These are phyloP conservation scores for Groenewaldozyma salmanticensis DNA, from an alignment of 805 yeast species.

Conservation along the genomic window DNA sequence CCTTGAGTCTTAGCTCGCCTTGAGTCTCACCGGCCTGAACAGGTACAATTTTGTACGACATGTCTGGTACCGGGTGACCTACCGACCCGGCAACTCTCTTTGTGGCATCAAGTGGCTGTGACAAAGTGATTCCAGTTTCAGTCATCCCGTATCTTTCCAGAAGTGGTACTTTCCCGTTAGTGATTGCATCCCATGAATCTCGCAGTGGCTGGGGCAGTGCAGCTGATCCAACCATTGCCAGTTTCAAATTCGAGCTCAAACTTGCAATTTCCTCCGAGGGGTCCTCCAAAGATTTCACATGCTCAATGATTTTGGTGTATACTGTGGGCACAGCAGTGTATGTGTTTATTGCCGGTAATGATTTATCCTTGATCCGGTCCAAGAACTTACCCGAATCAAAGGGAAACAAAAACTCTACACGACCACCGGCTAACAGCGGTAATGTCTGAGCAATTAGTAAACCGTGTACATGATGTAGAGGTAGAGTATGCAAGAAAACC, in stretches of 20 bases:
- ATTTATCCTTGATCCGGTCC: constrained; percentile 14
- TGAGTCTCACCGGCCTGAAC: constrained; percentile 7
- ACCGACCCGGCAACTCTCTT: constrained; percentile 22
- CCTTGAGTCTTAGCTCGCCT: constrained; percentile 46
- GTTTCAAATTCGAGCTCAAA: constrained; percentile 15
- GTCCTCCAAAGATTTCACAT: constrained; percentile 12
- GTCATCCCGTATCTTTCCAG: constrained; percentile 29
- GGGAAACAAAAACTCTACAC: constrained; percentile 24
- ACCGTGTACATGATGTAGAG: constrained; percentile 29
- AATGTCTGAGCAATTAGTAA: constrained; percentile 25
- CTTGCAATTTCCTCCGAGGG: constrained; percentile 10
- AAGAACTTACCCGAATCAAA: constrained; percentile 21
- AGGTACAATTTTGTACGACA: constrained; percentile 13
- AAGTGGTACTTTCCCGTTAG: constrained; percentile 23
- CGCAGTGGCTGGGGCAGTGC: constrained; percentile 27
- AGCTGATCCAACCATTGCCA: constrained; percentile 29
- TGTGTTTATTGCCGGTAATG: constrained; percentile 21
- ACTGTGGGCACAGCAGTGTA: constrained; percentile 30
- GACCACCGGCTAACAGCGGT: constrained; percentile 25
- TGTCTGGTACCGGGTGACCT: constrained; percentile 26
- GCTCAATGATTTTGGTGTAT: constrained; percentile 20
- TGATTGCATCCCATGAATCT: constrained; percentile 21
- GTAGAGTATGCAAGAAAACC: constrained; percentile 25
- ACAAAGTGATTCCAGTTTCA: constrained; percentile 28
- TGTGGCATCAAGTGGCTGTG: constrained; percentile 22